Evolutionary conservation across 345 rosid species (phyloP), one percentile per base, ranked within the genome.

Genomic region (Sonneratia caseolaris): DNA sequence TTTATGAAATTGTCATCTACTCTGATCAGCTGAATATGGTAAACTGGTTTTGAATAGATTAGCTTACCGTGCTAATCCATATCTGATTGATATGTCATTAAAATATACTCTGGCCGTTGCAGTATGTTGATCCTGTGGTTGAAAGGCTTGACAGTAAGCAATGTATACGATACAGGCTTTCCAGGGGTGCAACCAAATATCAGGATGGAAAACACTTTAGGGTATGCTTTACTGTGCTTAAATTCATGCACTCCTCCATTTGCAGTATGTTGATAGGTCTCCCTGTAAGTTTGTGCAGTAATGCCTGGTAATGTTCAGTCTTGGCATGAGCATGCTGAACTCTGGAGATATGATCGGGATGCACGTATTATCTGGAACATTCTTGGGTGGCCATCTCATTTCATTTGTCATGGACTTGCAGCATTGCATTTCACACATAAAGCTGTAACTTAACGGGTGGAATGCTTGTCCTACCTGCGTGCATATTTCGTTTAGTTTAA

Each of bases 1-100:
- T 83, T 73, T 92, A 86, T 68, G 98, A 96, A 86, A 86, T 96
- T 79, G 83, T 96, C 19, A 86, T 92, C 68, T 96, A 85, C 74
- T 86, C 99, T 53, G 99, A 96, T 75, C 88, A 89, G 79, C 83
- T 84, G 80, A 86, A 77, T 70, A 87, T 96, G 97, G 98, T 92
- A 87, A 73, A 27, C 19, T 32, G 38, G 73, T 37, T 37, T 43
- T 76, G 53, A 3, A 73, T 73, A 38, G 32, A 68, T 15, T 42
- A 19, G 6, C 43, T n/a, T 72, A 56, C 75, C 57, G 27, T 21
- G 0, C 56, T 43, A 2, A 56, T 51, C 18, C 32, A 24, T 8
- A 32, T 66, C 59, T 12, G 13, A 32, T 15, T 65, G 38, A 68
- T 55, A 49, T 56, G n/a, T 36, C 66, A 56, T 61, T 53, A 18